Evolutionary conservation across 495 filamentous ascomycete species (phyloP), one percentile per base, ranked within the genome.

Genomic region (Parathielavia hyrcaniae): DNA sequence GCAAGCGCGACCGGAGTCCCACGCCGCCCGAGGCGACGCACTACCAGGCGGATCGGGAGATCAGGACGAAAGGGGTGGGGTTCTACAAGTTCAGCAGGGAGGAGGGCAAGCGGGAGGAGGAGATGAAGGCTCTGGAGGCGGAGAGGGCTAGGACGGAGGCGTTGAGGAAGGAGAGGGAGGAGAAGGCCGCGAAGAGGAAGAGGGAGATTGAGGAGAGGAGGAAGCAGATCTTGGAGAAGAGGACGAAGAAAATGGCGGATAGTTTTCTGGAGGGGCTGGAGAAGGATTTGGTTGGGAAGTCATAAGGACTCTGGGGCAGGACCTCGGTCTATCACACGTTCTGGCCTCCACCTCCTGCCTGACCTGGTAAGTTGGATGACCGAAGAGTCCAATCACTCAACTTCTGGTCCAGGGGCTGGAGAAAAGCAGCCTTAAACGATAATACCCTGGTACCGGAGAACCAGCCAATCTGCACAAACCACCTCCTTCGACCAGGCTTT

Each of bases 51-150:
- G 80, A 76, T 57, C 76, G 73, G 53, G 93, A 97, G 78, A 84
- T 93, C 34, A 76, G 93, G 50, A 88, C 83, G 40, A 92, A 91
- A 66, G 95, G 93, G 0, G 86, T 87, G 8, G 95, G 90, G 0
- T 98, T 96, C 68, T 97, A 91, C 69, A 79, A 80, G 35, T 97
- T 98, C 67, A 87, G 84, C 26, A 77, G 72, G 60, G 86, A 96
- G 69, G 82, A 81, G 65, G 82, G 73, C 51, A 73, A 73, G 54
- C 74, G 93, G 53, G 71, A 72, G 60, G 67, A 68, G 69, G 86
- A 97, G 79, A 96, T 97, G 90, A 78, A 79, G 69, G 79, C 76
- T 48, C 68, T 98, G 58, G 78, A 80, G 63, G 70, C 62, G 55
- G 83, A 87, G 75, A 73, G 93, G 53, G 63, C 66, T 58, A 79